Conservation (phyloP, 345 rosid species). For the Aquilaria sinensis region DNA sequence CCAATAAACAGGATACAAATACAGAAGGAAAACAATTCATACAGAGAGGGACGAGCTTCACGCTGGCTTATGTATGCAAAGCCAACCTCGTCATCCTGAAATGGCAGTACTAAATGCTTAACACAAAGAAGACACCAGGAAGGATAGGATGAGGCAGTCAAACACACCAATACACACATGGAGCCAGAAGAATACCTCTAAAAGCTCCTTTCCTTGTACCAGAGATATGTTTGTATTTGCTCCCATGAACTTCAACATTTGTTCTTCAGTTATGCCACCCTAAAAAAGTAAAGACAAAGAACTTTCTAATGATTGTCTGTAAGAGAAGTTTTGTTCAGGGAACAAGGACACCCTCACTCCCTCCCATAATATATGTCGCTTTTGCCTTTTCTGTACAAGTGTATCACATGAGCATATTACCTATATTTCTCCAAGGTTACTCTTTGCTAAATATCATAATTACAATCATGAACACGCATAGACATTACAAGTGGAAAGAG, state of each 20-base stretch:
- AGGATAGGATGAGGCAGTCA: not conserved
- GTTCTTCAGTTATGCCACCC: slow-evolving; percentile 97
- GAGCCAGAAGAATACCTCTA: slow-evolving; percentile 55
- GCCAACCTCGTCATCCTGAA: slow-evolving; percentile 81
- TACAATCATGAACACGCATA: no score
- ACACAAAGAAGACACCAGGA: slow-evolving; percentile 3
- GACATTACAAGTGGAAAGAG: no score
- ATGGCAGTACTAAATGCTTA: slow-evolving; percentile 14
- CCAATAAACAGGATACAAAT: not conserved
- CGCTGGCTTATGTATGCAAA: slow-evolving; percentile 90
- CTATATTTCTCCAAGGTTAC: no score
- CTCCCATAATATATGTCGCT: no score
- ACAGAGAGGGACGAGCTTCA: slow-evolving; percentile 89
- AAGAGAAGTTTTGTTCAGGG: no score
- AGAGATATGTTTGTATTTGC: slow-evolving; percentile 72
- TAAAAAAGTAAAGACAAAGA: slow-evolving; percentile 18
- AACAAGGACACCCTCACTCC: no score
- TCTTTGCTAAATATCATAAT: no score
- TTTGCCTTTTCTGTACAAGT: no score
- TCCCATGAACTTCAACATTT: slow-evolving; percentile 95
- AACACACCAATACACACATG: not conserved
- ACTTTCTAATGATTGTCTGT: slow-evolving; percentile 1
- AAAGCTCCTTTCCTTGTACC: slow-evolving; percentile 68
- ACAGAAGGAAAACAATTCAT: slow-evolving; percentile 25
- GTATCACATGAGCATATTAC: no score